phyloP scores from a whole-genome alignment of 108 stramenopile species.

The Skeletonema menzelii region DNA sequence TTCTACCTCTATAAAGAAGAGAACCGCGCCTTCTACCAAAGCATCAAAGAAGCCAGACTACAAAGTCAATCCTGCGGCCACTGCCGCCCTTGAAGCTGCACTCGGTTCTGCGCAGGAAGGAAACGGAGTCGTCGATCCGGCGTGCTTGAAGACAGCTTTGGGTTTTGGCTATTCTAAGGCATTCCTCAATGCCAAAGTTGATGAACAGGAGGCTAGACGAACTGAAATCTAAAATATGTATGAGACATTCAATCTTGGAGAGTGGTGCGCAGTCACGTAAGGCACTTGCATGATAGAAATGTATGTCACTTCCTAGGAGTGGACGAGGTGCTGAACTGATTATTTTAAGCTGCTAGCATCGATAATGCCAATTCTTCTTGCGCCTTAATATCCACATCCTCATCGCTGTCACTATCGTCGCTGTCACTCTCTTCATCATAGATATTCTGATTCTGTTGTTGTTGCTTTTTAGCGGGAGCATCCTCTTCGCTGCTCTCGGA shows the following conservation, averaged over 20 bases:
- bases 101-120: background rate
- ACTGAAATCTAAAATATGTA: too few relatives aligned
- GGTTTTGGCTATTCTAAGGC: background rate
- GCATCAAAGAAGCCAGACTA: background rate
- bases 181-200: background rate
- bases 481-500: conserved; percentile 24
- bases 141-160: background rate
- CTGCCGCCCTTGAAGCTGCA: background rate
- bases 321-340: too few relatives aligned
- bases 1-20: too few relatives aligned
- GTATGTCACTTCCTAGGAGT: too few relatives aligned
- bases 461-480: conserved; percentile 3
- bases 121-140: background rate
- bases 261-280: too few relatives aligned
- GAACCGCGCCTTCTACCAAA: background rate
- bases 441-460: background rate
- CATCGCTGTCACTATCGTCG: conserved; percentile 27
- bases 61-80: background rate
- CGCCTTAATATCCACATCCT: conserved; percentile 48
- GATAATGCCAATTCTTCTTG: conserved; percentile 81
- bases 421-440: conserved; percentile 15
- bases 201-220: background rate
- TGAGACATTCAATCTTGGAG: too few relatives aligned
- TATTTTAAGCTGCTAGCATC: conserved; percentile 50
- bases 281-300: too few relatives aligned